Evolutionary conservation across 2,329 filamentous ascomycete genomes (phyloP).

Genomic region (Cordyceps sp.): DNA sequence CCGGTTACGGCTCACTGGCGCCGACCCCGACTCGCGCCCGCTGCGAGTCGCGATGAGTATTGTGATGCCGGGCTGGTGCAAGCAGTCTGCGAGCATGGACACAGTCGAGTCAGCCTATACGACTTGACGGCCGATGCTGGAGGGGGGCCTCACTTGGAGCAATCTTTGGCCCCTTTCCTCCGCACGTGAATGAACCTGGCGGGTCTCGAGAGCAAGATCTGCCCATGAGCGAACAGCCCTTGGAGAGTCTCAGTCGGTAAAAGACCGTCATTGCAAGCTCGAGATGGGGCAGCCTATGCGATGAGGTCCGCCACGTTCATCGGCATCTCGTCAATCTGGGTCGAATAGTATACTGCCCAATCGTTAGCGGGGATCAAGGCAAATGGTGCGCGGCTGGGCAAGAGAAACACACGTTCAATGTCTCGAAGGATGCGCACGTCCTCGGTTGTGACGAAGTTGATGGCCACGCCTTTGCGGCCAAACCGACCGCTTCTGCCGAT

Average conservation of each 20-base stretch:
- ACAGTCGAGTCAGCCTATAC: neutral
- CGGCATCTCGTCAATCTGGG: constrained; percentile 96
- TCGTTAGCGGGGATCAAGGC: constrained; percentile 13
- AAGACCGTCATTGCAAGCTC: no score
- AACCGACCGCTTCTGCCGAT: constrained; percentile 94
- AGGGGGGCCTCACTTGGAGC: neutral
- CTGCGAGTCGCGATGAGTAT: no score
- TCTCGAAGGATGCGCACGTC: constrained; percentile 95
- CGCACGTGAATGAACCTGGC: neutral
- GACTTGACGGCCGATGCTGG: neutral
- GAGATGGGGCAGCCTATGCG: no score
- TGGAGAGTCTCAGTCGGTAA: no score
- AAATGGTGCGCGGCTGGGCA: constrained; percentile 14
- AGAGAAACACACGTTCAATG: constrained; percentile 84
- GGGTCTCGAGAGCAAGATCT: neutral
- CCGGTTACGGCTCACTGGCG: no score
- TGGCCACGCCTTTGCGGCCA: constrained; percentile 94
- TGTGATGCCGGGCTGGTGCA: no score
- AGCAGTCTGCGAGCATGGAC: no score
- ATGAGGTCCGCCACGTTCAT: constrained; percentile 71
- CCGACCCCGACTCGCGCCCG: no score
- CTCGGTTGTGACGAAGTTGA: constrained; percentile 98
- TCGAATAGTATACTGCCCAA: constrained; percentile 69
- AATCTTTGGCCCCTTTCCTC: neutral
- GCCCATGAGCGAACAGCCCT: no score